phyloP scores from a whole-genome alignment of 164 flowering plant species.

The Aristolochia fimbriata region DNA sequence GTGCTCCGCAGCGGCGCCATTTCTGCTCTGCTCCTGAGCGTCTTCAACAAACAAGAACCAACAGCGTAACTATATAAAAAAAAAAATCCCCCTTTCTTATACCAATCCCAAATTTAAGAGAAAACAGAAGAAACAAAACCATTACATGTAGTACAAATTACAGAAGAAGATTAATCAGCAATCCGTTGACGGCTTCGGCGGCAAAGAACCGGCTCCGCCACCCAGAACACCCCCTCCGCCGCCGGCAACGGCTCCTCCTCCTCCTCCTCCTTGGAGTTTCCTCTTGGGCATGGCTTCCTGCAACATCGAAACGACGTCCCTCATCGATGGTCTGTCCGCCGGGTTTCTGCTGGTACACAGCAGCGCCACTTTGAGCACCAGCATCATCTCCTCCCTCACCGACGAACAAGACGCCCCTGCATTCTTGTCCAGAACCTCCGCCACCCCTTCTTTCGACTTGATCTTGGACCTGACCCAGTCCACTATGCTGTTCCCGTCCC shows the following conservation, averaged over 20 bases:
- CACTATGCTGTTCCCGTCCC: constrained; percentile 92
- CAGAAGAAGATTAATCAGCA: too few species aligned
- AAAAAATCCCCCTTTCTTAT: constrained; percentile 20
- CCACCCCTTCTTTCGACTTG: constrained; percentile 54
- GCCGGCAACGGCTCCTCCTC: constrained; percentile 8
- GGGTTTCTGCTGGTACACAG: constrained; percentile 85
- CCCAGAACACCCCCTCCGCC: constrained; percentile 12
- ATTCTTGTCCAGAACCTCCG: constrained; percentile 61
- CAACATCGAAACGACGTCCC: constrained; percentile 89
- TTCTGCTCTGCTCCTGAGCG: too few species aligned
- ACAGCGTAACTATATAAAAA: constrained; percentile 3
- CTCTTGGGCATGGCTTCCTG: constrained; percentile 90
- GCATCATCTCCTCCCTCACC: constrained; percentile 87
- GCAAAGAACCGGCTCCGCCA: constrained; percentile 12
- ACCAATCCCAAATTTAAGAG: constrained; percentile 29
- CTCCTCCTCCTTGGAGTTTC: constrained; percentile 42
- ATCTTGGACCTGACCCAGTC: constrained; percentile 82
- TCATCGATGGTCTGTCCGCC: constrained; percentile 87
- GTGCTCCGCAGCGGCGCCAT: too few species aligned
- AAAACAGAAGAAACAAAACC: not conserved
- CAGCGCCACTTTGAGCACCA: constrained; percentile 71
- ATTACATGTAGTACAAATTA: not conserved
- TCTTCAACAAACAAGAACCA: constrained; percentile 6
- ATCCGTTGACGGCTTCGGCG: constrained; percentile 11
- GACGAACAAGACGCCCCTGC: constrained; percentile 61